Percentiles rank a stretch among this genome's conserved stretches.
phyloP scores from a whole-genome alignment of 2,329 filamentous ascomycete species.

The Fusarium agapanthi region DNA sequence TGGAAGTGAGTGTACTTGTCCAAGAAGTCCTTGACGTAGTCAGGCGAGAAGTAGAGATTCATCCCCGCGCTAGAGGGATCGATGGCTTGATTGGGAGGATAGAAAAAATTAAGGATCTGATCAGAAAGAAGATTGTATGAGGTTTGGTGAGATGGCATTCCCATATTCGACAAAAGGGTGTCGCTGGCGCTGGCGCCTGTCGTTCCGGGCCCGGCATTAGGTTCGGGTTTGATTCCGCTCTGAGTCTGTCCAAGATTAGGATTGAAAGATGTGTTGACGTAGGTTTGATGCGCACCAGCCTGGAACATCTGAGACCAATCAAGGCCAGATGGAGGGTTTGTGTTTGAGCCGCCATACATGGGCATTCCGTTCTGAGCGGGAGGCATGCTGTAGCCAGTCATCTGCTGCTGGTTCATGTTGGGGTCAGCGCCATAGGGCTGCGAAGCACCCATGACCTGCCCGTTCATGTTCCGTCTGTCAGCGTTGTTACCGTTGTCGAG shows the following conservation, averaged over 20 bases:
- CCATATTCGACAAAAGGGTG: slow-evolving; percentile 59
- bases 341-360: slow-evolving; percentile 68
- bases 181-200: slow-evolving; percentile 57
- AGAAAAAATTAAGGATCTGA: slow-evolving; percentile 66
- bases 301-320: slow-evolving; percentile 85
- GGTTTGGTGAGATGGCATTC: slow-evolving; percentile 58
- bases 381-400: slow-evolving; percentile 71
- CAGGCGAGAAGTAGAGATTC: slow-evolving; percentile 70
- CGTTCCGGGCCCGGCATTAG: slow-evolving; percentile 62
- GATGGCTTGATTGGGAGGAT: slow-evolving; percentile 55
- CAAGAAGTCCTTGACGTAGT: slow-evolving; percentile 76
- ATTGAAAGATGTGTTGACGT: slow-evolving; percentile 68
- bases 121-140: slow-evolving; percentile 63
- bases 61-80: slow-evolving; percentile 65
- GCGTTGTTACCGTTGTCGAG: slow-evolving; percentile 64
- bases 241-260: slow-evolving; percentile 75
- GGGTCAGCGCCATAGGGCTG: slow-evolving; percentile 67
- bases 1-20: slow-evolving; percentile 77
- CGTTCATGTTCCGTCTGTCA: slow-evolving; percentile 65
- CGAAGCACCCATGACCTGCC: slow-evolving; percentile 60
- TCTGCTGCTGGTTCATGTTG: slow-evolving; percentile 72
- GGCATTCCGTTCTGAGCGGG: slow-evolving; percentile 70
- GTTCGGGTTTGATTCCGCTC: slow-evolving; percentile 75
- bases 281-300: slow-evolving; percentile 73
- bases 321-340: slow-evolving; percentile 69